Base-by-base conservation (phyloP, 2,329 filamentous ascomycete species). In the Cladophialophora carrionii region DNA sequence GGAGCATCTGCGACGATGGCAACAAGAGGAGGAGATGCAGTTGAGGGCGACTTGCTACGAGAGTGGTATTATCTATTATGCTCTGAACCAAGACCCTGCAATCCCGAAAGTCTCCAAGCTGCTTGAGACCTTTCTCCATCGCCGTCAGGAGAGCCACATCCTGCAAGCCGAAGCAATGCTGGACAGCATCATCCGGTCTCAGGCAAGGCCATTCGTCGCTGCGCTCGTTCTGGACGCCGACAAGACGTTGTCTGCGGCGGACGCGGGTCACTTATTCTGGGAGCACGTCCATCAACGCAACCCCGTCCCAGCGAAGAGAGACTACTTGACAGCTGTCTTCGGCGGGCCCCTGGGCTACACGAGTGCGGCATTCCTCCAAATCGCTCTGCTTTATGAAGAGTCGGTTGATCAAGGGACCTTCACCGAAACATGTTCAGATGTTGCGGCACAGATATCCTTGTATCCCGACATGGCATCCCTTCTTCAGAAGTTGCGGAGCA, bases 141-240 rank as follows among this genome's bases (percentile, higher is more conserved):
- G 53, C 5, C 8, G 10, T 4, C 53, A 55, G 26, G 31, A 55
- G 24, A 55, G 53, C 14, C 29, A 55, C 20, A n/a, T 12, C 6
- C 53, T 10, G 32, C 31, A 55, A 37, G 29, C n/a, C 4, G 53
- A 37, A 4, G 8, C 2, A 14, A 6, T 7, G 14, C 6, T 55
- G 9, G 53, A 55, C n/a, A 4, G 14, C 32, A 7, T 55, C 31
- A 24, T 55, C 29, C 17, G 29, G 7, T 22, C 53, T 5, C 17
- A 12, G 32, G 32, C 53, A 32, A 55, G 2, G 32, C n/a, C 1
- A 2, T 4, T 37, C 3, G 29, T 37, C 26, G 37, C 53, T 7
- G 53, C 53, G 4, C 32, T 55, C 10, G 53, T 55, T 29, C 20
- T 55, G 29, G 53, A 55, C 32, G 53, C 53, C n/a, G 53, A 55